Percentiles rank a stretch among this genome's conserved stretches.
phyloP scores from a whole-genome alignment of 1,284 basidiomycete species.

The Salmacisia buchloeana region DNA sequence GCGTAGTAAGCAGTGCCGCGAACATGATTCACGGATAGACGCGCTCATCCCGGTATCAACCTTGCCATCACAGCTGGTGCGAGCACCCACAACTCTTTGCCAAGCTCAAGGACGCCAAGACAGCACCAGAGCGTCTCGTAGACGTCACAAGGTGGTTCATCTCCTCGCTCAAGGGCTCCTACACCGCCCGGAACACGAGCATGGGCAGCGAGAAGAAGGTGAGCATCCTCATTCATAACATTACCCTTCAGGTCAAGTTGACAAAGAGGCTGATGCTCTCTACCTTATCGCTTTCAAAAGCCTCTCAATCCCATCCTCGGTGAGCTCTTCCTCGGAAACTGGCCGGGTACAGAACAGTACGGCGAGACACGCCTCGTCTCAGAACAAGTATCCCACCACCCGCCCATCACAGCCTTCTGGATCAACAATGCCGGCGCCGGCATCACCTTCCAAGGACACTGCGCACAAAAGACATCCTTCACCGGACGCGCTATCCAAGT shows the following conservation, averaged over 20 bases:
- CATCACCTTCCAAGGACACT: conserved; percentile 77
- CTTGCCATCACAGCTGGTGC: conserved; percentile 33
- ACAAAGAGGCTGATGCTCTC: not conserved
- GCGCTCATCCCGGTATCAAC: not conserved
- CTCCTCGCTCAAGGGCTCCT: conserved; percentile 81
- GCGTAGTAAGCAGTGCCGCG: conserved; percentile 21
- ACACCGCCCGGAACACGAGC: conserved; percentile 59
- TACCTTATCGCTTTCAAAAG: conserved; percentile 44
- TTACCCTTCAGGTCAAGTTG: conserved; percentile 16
- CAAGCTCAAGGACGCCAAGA: conserved; percentile 30
- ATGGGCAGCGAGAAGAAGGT: conserved; percentile 89
- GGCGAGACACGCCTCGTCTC: conserved; percentile 77
- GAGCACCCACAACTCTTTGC: conserved; percentile 46
- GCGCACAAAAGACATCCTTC: conserved; percentile 84
- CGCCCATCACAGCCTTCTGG: conserved; percentile 58
- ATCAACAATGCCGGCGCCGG: conserved; percentile 79
- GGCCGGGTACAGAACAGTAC: conserved; percentile 72
- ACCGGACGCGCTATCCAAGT: conserved; percentile 71
- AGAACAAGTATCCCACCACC: conserved; percentile 68
- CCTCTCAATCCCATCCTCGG: conserved; percentile 93
- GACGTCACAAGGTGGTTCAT: conserved; percentile 49
- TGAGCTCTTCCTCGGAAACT: conserved; percentile 78
- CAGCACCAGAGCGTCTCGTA: conserved; percentile 47
- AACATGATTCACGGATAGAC: not conserved
- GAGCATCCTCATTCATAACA: too few species aligned